Evolutionary conservation across 169 alveolate species (phyloP), one percentile per base, ranked within the genome.

Genomic region (Eimeria falciformis): DNA sequence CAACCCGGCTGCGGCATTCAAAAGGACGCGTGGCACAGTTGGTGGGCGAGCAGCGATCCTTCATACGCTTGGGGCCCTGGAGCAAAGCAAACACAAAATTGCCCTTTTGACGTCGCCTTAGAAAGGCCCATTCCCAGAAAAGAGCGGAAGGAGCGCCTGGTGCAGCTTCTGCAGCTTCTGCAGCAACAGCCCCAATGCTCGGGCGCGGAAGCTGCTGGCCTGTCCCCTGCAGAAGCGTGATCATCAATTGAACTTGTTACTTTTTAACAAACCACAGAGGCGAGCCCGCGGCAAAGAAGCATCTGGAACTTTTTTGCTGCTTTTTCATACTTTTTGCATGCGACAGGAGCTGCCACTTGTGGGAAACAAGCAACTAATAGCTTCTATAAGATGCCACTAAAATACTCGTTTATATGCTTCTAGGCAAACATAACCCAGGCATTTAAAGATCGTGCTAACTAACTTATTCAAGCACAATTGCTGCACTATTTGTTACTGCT

Each of bases 21-120:
- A 21, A 21, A 40, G 12, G 83, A 71, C 55, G 83, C 5, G 23
- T 71, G 83, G 83, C 83, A 71, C 56, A 71, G 62, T 56, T 71
- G 83, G 83, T 71, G 83, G 83, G 33, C 17, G 33, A 71, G 83
- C 83, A 71, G 56, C 83, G 83, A 71, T 56, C 62, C 83, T 27
- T 71, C 83, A 12, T 71, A 40, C 56, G 33, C 47, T 9, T 71
- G 83, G 83, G 83, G 83, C 53, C 83, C 83, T 23, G 21, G 11
- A 11, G 58, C 83, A 9, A 71, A 43, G 55, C 58, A 71, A 17
- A 17, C 83, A 43, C 83, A 71, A 9, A 71, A 27, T 27, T 18
- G 12, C 21, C 83, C 50, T 43, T 71, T 71, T 71, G 83, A 71
- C 27, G 43, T 56, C 18, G 83, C 83, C 2, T 43, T 71, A 25